phyloP scores from a whole-genome alignment of 2,329 filamentous ascomycete genomes.

The Colletotrichum noveboracense region DNA sequence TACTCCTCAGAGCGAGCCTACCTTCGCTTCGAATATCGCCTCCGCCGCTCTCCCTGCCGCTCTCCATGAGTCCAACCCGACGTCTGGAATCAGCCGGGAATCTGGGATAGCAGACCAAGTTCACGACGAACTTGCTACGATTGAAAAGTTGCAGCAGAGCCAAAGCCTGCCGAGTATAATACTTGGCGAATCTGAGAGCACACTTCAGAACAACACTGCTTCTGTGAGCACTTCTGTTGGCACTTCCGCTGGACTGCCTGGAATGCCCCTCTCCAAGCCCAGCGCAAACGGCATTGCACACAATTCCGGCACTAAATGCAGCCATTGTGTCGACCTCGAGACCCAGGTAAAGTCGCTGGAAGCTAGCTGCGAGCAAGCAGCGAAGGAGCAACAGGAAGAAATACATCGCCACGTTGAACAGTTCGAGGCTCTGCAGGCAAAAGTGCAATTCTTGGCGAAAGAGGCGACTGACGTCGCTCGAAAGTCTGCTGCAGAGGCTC shows the following conservation, averaged over 20 bases:
- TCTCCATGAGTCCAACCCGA: background rate
- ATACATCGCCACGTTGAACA: constrained; percentile 83
- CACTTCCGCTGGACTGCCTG: background rate
- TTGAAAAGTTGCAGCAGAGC: background rate
- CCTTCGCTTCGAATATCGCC: background rate
- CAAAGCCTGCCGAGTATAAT: background rate
- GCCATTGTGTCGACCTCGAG: background rate
- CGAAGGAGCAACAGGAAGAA: constrained; percentile 65
- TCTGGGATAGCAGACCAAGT: background rate
- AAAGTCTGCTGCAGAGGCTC: constrained; percentile 66
- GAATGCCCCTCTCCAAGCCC: too few species aligned
- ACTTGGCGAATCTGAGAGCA: background rate
- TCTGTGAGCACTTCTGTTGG: background rate
- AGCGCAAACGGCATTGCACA: background rate
- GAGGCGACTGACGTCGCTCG: constrained; percentile 80
- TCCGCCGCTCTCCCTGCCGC: background rate
- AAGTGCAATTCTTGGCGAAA: constrained; percentile 85
- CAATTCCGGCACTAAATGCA: background rate
- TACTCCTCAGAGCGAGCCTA: background rate
- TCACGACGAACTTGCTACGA: background rate
- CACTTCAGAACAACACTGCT: background rate
- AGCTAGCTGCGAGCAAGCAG: background rate
- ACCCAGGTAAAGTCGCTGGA: constrained; percentile 5
- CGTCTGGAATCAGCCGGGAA: background rate
- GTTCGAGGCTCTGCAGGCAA: constrained; percentile 90